Evolutionary conservation across 768 basidiomycete species (phyloP).

Genomic region (Lentinula aciculospora): DNA sequence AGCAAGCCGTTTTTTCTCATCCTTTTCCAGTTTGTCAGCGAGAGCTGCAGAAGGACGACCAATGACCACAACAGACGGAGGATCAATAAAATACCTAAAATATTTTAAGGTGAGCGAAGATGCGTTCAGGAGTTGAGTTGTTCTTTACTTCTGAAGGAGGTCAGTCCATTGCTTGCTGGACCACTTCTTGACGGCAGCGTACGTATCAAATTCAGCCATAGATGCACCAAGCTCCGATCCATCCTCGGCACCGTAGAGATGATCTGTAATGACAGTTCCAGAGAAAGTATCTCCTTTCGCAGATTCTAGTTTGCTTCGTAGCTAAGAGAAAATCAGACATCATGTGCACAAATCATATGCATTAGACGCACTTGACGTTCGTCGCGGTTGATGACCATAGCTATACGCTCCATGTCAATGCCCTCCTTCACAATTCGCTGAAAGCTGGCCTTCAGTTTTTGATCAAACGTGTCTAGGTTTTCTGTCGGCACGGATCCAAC

Average conservation of each 20-base stretch:
- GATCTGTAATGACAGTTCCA: constrained; percentile 70
- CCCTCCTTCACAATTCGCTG: constrained; percentile 65
- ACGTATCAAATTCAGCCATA: constrained; percentile 77
- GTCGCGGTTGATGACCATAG: constrained; percentile 79
- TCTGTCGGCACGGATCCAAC: constrained; percentile 81
- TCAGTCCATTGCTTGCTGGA: constrained; percentile 68
- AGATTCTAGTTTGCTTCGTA: constrained; percentile 81
- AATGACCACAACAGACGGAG: constrained; percentile 65
- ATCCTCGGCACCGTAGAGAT: constrained; percentile 79
- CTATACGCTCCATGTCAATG: constrained; percentile 88
- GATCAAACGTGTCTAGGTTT: constrained; percentile 67
- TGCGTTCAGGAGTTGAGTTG: constrained; percentile 4
- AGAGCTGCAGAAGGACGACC: constrained; percentile 87
- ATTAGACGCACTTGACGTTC: constrained; percentile 67
- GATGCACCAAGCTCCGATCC: constrained; percentile 71
- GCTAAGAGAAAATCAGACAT: constrained; percentile 31
- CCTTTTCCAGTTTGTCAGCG: constrained; percentile 72
- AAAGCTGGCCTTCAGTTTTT: constrained; percentile 63
- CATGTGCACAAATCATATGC: neutral
- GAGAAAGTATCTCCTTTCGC: constrained; percentile 79
- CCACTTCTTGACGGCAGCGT: constrained; percentile 65
- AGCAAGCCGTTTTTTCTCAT: constrained; percentile 74
- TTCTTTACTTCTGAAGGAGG: constrained; percentile 64
- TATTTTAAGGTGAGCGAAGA: neutral
- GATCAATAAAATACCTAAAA: constrained; percentile 72